These are phyloP conservation scores for Melaleuca alternifolia DNA, from an alignment of 345 rosid species.

Conservation along the genomic window DNA sequence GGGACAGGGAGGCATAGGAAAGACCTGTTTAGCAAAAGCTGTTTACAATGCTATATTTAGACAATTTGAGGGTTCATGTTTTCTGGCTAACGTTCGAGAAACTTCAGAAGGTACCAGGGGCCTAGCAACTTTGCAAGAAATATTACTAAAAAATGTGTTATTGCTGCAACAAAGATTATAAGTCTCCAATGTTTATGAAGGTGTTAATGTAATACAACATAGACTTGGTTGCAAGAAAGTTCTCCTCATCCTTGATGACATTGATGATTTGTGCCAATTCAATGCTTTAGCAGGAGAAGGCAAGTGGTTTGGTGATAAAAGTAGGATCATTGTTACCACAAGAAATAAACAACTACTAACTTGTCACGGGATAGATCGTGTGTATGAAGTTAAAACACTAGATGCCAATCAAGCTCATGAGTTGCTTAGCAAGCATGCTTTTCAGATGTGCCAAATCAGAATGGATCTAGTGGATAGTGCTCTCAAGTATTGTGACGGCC, in stretches of 20 bases:
- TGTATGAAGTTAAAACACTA: too few relatives aligned
- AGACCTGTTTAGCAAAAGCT: background rate
- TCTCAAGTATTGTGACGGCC: too few relatives aligned
- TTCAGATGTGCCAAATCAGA: fast-evolving
- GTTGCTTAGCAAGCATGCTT: background rate
- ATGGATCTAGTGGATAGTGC: too few relatives aligned
- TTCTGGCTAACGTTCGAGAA: background rate
- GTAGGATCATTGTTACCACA: background rate
- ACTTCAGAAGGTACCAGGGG: background rate
- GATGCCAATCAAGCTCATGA: too few relatives aligned
- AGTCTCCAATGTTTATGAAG: background rate
- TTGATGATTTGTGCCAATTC: background rate
- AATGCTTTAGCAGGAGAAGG: background rate
- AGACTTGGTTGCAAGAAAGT: background rate
- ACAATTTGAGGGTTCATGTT: background rate
- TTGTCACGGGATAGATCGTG: too few relatives aligned
- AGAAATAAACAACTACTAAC: background rate
- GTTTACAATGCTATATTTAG: background rate
- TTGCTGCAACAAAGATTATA: background rate
- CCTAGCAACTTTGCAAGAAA: background rate
- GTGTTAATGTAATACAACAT: fast-evolving
- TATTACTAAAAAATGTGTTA: background rate
- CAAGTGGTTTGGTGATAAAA: background rate
- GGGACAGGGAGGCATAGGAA: background rate
- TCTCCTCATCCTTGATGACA: background rate